These are phyloP conservation scores for Diaporthe citrichinensis DNA, from an alignment of 2,329 filamentous ascomycete species.

Conservation along the genomic window DNA sequence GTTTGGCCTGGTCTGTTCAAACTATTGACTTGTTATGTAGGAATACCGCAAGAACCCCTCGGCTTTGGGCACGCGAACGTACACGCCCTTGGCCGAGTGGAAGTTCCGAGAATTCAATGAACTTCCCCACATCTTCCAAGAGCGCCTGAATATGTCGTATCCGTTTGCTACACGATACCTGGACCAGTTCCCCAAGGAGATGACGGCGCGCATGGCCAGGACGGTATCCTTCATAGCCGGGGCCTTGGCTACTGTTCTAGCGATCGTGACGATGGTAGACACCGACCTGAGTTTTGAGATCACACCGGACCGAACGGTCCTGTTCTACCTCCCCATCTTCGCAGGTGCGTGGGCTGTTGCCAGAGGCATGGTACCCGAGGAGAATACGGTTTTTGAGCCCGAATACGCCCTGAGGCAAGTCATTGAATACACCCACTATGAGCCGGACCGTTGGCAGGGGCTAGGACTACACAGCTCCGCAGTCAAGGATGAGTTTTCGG, in stretches of 20 bases:
- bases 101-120: constrained; percentile 99
- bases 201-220: constrained; percentile 86
- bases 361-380: constrained; percentile 87
- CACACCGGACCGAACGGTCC: constrained; percentile 85
- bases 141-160: constrained; percentile 93
- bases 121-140: constrained; percentile 90
- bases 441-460: constrained; percentile 89
- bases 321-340: constrained; percentile 91
- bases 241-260: constrained; percentile 87
- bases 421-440: constrained; percentile 93
- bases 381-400: constrained; percentile 91
- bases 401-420: constrained; percentile 91
- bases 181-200: constrained; percentile 96
- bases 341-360: constrained; percentile 87
- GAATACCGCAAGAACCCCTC: constrained; percentile 97
- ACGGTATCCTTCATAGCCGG: constrained; percentile 92
- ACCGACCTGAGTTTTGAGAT: constrained; percentile 94
- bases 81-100: constrained; percentile 95
- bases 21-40: constrained; percentile 56
- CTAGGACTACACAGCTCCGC: constrained; percentile 90
- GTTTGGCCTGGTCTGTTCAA: background rate
- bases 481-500: constrained; percentile 90
- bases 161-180: constrained; percentile 93
- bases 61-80: constrained; percentile 87
- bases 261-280: constrained; percentile 87